Base-by-base conservation (phyloP, 176 grass and related monocot genomes). In the Eragrostis nindensis region DNA sequence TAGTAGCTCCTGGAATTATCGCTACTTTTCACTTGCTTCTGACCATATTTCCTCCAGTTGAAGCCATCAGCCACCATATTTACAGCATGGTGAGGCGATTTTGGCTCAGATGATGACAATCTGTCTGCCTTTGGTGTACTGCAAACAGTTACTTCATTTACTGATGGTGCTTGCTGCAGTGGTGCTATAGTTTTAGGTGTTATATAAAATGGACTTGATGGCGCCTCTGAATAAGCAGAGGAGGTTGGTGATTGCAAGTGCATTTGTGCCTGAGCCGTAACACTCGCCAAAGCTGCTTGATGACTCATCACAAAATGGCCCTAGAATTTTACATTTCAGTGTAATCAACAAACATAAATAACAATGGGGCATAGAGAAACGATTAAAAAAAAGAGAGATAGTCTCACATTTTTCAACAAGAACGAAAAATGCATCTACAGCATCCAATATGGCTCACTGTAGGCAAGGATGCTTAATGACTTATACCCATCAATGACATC, bases 21-120 rank as follows among this genome's bases (percentile, higher is more conserved):
- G 62, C 93, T 99, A 68, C 90, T 95, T 88, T 99, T 99, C 76
- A 99, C 97, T 86, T 99, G 97, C 86, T 99, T 99, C 91, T 99
- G 97, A 68, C 97, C 97, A 76, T 99, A 99, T 80, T 99, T 99
- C 85, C 97, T 87, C 97, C 97, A 99, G 81, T 96, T 95, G 82
- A 91, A 99, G 76, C 89, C 84, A 91, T 99, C 97, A 69, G 75
- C 68, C 36, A 92, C 81, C 43, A 78, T n/a, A n/a, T n/a, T n/a
- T n/a, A 82, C 68, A 85, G n/a, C n/a, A n/a, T n/a, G n/a, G n/a
- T n/a, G n/a, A 40, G 79, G 76, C 59, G 75, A 56, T 89, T 79
- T 82, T 53, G 79, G 78, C 12, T 91, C 82, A 79, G 87, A 82
- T 63, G 78, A 77, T 25, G 75, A 69, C 48, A 75, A 43, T 29